Evolutionary conservation across 1,284 basidiomycete genomes (phyloP).

Genomic region (Chalciporus piperatoides): DNA sequence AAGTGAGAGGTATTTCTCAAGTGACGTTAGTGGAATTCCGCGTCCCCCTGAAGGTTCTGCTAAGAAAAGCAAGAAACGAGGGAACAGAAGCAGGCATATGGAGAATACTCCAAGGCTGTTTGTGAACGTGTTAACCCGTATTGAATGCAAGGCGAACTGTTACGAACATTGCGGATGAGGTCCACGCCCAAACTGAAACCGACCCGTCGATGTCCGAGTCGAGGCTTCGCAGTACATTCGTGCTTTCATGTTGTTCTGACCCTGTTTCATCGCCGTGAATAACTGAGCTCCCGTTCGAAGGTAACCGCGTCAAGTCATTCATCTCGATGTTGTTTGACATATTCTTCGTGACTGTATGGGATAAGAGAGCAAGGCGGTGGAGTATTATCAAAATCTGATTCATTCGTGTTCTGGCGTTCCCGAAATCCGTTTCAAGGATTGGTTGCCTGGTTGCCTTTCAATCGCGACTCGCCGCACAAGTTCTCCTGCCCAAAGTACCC

Average conservation of each 20-base stretch:
- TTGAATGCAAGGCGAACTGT: neutral
- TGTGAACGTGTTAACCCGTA: neutral
- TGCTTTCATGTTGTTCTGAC: neutral
- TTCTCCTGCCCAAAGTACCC: too few relatives aligned
- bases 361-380: too few relatives aligned
- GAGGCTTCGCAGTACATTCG: neutral
- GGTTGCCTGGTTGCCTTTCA: too few relatives aligned
- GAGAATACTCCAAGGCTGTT: constrained; percentile 42
- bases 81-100: constrained; percentile 49
- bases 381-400: too few relatives aligned
- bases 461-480: too few relatives aligned
- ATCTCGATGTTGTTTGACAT: constrained; percentile 29
- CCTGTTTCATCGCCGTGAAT: constrained; percentile 1
- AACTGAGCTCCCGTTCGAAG: neutral
- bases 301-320: constrained; percentile 18
- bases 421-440: too few relatives aligned
- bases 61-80: constrained; percentile 59
- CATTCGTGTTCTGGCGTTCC: too few relatives aligned
- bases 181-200: constrained; percentile 46
- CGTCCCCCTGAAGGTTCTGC: constrained; percentile 45
- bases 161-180: constrained; percentile 41
- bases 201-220: constrained; percentile 12
- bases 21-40: constrained; percentile 46
- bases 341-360: neutral
- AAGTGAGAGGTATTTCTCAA: constrained; percentile 62